Base-by-base conservation (phyloP, 2,329 filamentous ascomycete genomes). In the Diaporthe sp. region DNA sequence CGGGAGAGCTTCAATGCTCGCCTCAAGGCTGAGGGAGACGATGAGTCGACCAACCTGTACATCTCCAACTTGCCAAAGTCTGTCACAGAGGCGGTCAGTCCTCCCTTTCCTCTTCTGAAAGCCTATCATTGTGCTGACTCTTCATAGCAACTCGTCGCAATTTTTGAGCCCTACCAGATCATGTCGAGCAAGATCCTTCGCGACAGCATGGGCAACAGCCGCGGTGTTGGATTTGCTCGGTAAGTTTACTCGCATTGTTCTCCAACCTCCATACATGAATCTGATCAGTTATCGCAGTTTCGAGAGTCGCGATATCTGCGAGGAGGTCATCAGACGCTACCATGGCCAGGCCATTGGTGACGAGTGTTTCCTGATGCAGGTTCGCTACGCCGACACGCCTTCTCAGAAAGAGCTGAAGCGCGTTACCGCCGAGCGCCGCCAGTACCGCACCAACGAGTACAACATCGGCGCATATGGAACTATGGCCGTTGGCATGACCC, bases 1-100 rank as follows among this genome's bases (percentile, higher is more conserved):
- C 92, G 96, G 94, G 97, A 98, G 88, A 98, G 96, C 28, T 98
- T 98, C 87, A 99, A 99, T 85, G 96, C 96, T 79, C 95, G 97
- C 80, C 94, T 99, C 81, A 98, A 99, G 89, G 96, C 97, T 61
- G 94, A 98, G 82, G 94, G 96, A 74, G 96, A 99, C 81, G 94
- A 94, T 71, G 82, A 85, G 57, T 98, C 97, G 63, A 98, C 97
- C 78, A 99, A 99, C 83, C 91, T 99, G 78, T 99, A 99, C 85
- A 96, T 98, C 78, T 99, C 97, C 39, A 99, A 98, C 85, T 90
- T 99, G 60, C 97, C 97, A 49, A 96, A 96, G 85, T 92, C 93
- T 78, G 92, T 98, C 89, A 98, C 94, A 71, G 97, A 99, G 87
- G 92, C 95, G 80, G 95, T 96, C 85, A 83, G 93, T 87, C 9